phyloP scores from a whole-genome alignment of 2,329 filamentous ascomycete species.

The Ceratocystis destructans region DNA sequence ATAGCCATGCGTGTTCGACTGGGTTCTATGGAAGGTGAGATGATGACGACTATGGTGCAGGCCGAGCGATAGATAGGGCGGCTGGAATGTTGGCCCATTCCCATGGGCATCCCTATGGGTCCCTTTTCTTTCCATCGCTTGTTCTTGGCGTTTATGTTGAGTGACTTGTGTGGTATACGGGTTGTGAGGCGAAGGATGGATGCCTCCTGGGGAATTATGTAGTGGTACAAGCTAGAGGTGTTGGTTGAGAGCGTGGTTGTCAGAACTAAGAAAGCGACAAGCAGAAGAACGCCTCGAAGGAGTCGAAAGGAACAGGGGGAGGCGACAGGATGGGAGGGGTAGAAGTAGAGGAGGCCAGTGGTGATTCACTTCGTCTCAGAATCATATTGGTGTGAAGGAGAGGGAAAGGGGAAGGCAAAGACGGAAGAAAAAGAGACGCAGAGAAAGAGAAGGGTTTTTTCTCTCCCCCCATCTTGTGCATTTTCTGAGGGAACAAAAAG shows the following conservation, averaged over 20 bases:
- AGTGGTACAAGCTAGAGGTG: not conserved
- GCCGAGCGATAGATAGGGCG: not conserved
- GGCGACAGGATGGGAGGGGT: not conserved
- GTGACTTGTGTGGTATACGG: not conserved
- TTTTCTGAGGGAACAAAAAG: no score
- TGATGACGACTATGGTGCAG: not conserved
- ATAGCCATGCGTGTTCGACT: not conserved
- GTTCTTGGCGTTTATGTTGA: not conserved
- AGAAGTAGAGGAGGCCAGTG: not conserved
- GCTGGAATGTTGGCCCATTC: not conserved
- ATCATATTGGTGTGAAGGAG: not conserved
- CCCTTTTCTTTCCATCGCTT: not conserved
- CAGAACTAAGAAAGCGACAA: not conserved
- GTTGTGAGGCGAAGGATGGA: not conserved
- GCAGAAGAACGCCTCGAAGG: constrained; percentile 1
- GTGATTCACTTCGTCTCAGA: constrained; percentile 8
- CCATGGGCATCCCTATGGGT: not conserved
- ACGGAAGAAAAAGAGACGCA: not conserved
- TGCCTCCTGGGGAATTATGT: not conserved
- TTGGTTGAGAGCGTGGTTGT: not conserved
- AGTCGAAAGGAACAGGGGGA: constrained; percentile 7
- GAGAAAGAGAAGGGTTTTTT: not conserved
- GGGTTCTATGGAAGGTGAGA: not conserved
- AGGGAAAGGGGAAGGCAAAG: not conserved
- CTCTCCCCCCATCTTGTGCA: no score